A percentile compares a stretch with the other conserved stretches of the same genome.
These are phyloP conservation scores for Lasiodiplodia theobromae DNA, from an alignment of 2,329 filamentous ascomycete genomes.

Conservation along the genomic window DNA sequence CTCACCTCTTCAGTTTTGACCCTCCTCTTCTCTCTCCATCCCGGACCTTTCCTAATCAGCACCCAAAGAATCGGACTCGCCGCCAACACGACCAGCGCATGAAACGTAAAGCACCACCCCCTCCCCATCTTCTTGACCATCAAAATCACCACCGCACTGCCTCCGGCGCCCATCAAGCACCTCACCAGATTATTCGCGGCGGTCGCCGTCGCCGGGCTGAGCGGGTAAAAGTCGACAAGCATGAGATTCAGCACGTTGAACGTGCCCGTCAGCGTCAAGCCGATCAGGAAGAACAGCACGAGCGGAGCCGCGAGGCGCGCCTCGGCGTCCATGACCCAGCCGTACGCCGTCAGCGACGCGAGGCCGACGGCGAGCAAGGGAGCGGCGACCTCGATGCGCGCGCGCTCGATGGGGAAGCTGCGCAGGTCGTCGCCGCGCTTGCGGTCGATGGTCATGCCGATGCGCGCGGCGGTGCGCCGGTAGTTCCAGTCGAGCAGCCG, in stretches of 20 bases:
- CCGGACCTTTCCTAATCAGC: slow-evolving; percentile 49
- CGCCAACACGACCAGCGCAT: slow-evolving; percentile 49
- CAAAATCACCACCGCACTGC: slow-evolving; percentile 47
- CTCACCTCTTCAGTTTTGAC: slow-evolving; percentile 39
- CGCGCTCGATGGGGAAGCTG: slow-evolving; percentile 58
- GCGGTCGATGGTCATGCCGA: slow-evolving; percentile 66
- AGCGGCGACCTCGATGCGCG: slow-evolving; percentile 45
- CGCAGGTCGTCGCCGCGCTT: slow-evolving; percentile 60
- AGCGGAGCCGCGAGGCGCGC: slow-evolving; percentile 47
- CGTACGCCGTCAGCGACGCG: slow-evolving; percentile 45
- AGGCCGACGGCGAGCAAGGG: slow-evolving; percentile 45
- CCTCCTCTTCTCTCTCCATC: slow-evolving; percentile 53
- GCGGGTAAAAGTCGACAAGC: slow-evolving; percentile 48
- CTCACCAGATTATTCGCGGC: slow-evolving; percentile 42
- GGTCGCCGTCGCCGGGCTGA: slow-evolving; percentile 46
- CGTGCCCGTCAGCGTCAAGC: slow-evolving; percentile 62
- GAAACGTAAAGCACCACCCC: slow-evolving; percentile 57
- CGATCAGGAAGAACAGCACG: slow-evolving; percentile 59
- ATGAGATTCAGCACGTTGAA: slow-evolving; percentile 56
- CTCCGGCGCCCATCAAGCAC: slow-evolving; percentile 47
- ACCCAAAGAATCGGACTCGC: slow-evolving; percentile 52
- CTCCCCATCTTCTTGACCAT: slow-evolving; percentile 53
- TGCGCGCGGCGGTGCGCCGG: slow-evolving; percentile 66
- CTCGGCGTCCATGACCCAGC: slow-evolving; percentile 47
- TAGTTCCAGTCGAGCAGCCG: slow-evolving; percentile 74